Percentiles rank a stretch among this genome's conserved stretches.
Evolutionary conservation across 2,329 filamentous ascomycete genomes (phyloP).

Genomic region (Aureobasidium mangrovei): DNA sequence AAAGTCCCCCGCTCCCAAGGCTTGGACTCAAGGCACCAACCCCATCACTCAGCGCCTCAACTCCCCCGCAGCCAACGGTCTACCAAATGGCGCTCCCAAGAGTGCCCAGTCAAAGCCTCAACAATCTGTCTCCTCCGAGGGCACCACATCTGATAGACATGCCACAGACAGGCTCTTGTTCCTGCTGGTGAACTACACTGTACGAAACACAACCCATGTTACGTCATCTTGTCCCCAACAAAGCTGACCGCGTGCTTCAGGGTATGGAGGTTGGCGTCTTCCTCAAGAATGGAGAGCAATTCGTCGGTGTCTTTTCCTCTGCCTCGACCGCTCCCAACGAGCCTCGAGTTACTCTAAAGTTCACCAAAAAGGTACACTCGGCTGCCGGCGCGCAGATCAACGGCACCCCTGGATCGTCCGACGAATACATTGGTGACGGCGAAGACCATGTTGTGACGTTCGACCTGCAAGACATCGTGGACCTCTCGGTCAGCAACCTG

Average conservation of each 20-base stretch:
- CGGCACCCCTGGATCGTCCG: constrained; percentile 32
- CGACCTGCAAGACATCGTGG: constrained; percentile 51
- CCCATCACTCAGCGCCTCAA: constrained; percentile 50
- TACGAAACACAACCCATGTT: constrained; percentile 32
- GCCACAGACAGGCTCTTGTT: constrained; percentile 53
- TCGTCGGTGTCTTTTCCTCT: constrained; percentile 52
- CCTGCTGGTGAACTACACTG: constrained; percentile 50
- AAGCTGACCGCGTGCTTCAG: constrained; percentile 28
- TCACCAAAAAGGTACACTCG: constrained; percentile 47
- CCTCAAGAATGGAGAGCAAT: constrained; percentile 52
- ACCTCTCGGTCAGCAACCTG: constrained; percentile 47
- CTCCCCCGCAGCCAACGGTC: constrained; percentile 46
- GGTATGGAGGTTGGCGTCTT: constrained; percentile 48
- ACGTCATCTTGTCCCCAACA: neutral
- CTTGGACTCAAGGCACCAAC: constrained; percentile 54
- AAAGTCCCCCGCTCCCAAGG: constrained; percentile 47
- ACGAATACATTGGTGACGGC: constrained; percentile 39
- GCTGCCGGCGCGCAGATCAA: constrained; percentile 36
- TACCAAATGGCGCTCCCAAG: constrained; percentile 29
- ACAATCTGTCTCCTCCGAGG: constrained; percentile 33
- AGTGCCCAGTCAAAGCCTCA: constrained; percentile 20
- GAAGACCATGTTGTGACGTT: constrained; percentile 50
- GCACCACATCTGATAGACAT: constrained; percentile 46
- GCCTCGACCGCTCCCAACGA: constrained; percentile 43
- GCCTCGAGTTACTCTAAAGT: constrained; percentile 53